Base-by-base conservation (phyloP, 2,329 filamentous ascomycete genomes). In the Alternaria postmessia region DNA sequence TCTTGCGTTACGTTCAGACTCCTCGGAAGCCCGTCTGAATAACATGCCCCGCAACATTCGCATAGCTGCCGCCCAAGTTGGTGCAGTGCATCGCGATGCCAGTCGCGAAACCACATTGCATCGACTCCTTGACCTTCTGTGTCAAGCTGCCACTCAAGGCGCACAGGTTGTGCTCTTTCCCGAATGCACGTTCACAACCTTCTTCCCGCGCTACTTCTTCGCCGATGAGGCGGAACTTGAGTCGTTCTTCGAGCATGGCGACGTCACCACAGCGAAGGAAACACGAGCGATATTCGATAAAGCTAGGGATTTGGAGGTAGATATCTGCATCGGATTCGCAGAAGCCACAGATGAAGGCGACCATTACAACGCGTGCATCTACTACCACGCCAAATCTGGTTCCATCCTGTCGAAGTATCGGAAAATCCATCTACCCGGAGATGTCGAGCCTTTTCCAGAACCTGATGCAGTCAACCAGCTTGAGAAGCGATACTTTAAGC, bases 131-230 rank as follows among this genome's bases (percentile, higher is more conserved):
- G 66, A 64, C 12, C 78, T 86, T n/a, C 80, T 86, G 24, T 73
- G 81, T 24, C 68, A 79, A 14, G 84, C 84, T 12, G 77, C 79
- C 1, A 57, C 69, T 4, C 68, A 82, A 59, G 77, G 78, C 18
- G 83, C 81, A 18, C 78, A 82, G 59, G 63, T 86, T 1, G 80
- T 85, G 14, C 79, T 85, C 7, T 86, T 83, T 61, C 84, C 84
- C 2, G 84, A 87, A 67, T 79, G 81, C 24, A 81, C 84, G 11
- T 81, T 86, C 30, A 86, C 84, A 1, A 86, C 84, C 0, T 86
- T 87, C 77, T 86, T 86, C 66, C 84, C 84, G 0, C 79, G 82
- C 8, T 79, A 83, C 61, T 69, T 85, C 46, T 80, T 86, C 57
- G 71, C 78, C 6, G 80, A 83, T 56, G 70, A 77, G 24, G 69